These are phyloP conservation scores for Blastobotrys raffinosifermentans DNA, from an alignment of 1,139 yeast genomes.

Conservation along the genomic window DNA sequence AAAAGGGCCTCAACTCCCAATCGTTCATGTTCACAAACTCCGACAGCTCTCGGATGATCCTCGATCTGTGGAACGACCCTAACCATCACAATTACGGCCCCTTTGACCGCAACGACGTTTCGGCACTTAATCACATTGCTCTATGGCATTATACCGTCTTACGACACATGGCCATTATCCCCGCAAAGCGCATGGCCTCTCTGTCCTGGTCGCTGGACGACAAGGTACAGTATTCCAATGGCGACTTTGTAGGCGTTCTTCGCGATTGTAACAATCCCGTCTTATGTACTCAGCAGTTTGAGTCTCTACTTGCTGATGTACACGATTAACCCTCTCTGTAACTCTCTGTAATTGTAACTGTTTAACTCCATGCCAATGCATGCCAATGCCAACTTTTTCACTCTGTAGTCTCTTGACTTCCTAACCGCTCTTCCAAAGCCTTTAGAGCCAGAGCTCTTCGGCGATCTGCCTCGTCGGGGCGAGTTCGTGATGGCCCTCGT, in stretches of 20 bases:
- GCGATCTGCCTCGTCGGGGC: conserved; percentile 61
- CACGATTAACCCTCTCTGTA: neutral
- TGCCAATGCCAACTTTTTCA: neutral
- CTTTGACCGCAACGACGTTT: conserved; percentile 51
- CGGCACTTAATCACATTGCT: conserved; percentile 68
- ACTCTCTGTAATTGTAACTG: conserved; percentile 1
- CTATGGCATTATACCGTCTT: conserved; percentile 91
- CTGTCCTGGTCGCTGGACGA: conserved; percentile 17
- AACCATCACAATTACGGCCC: conserved; percentile 58
- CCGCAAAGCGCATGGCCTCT: conserved; percentile 44
- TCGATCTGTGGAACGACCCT: conserved; percentile 73
- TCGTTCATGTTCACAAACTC: conserved; percentile 67
- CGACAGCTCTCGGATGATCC: conserved; percentile 53
- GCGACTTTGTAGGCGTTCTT: conserved; percentile 33
- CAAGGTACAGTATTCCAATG: conserved; percentile 28
- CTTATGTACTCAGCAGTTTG: neutral
- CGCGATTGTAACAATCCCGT: neutral
- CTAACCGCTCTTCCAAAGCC: conserved; percentile 64
- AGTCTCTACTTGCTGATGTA: neutral
- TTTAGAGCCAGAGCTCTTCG: conserved; percentile 81
- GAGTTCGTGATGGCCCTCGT: conserved; percentile 42
- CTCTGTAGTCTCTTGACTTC: neutral
- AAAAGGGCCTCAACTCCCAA: conserved; percentile 52
- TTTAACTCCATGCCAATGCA: neutral
- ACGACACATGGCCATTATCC: conserved; percentile 65